Evolutionary conservation across 2,329 filamentous ascomycete species (phyloP).

Genomic region (Diplodia corticola): DNA sequence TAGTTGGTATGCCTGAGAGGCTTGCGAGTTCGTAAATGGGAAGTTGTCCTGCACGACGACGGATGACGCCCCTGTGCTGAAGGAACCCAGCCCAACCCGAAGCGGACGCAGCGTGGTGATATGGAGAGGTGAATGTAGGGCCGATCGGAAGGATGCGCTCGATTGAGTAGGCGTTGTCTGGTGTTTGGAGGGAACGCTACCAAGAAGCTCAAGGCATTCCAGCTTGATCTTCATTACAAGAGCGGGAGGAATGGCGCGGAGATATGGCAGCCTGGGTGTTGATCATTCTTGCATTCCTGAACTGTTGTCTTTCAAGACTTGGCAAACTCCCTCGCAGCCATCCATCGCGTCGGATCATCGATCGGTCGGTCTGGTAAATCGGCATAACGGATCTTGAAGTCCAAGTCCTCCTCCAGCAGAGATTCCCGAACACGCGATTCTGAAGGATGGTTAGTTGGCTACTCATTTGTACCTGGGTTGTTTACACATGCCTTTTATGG

Average conservation of each 20-base stretch:
- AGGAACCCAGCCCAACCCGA: neutral
- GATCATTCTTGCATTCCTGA: neutral
- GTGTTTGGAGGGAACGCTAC: no score
- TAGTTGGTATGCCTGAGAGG: neutral
- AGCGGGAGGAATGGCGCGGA: no score
- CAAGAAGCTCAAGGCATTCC: neutral
- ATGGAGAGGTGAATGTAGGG: neutral
- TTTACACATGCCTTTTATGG: neutral
- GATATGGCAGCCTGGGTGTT: neutral
- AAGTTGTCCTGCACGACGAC: neutral
- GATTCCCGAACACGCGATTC: neutral
- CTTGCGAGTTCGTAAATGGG: neutral
- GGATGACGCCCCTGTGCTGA: neutral
- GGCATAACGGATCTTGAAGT: neutral
- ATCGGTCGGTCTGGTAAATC: neutral
- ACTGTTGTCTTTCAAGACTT: neutral
- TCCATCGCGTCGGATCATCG: neutral
- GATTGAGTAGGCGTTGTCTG: no score
- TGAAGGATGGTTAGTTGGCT: neutral
- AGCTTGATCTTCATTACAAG: neutral
- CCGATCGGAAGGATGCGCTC: no score
- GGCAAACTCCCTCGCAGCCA: neutral
- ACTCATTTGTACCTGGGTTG: neutral
- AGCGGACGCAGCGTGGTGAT: neutral
- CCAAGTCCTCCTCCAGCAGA: neutral